phyloP scores from a whole-genome alignment of 768 basidiomycete species.

The Imleria badia region DNA sequence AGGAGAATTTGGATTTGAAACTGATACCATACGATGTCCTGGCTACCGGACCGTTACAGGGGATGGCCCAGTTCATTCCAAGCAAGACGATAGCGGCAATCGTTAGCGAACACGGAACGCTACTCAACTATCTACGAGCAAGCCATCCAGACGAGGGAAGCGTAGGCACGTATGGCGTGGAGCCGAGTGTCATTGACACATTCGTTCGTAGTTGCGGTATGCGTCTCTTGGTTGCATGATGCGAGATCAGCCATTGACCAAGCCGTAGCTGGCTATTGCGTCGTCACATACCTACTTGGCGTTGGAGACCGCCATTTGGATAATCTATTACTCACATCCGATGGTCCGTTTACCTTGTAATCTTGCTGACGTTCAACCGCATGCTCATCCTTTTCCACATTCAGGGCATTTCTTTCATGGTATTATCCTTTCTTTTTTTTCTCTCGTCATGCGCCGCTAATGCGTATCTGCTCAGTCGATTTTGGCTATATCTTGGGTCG shows the following conservation, averaged over 20 bases:
- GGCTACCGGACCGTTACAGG: slow-evolving; percentile 88
- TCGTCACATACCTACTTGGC: slow-evolving; percentile 93
- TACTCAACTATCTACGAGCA: slow-evolving; percentile 85
- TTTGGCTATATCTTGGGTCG: slow-evolving; percentile 98
- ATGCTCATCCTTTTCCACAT: background rate
- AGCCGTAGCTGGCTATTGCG: slow-evolving; percentile 88
- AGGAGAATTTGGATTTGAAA: slow-evolving; percentile 94
- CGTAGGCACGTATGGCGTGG: slow-evolving; percentile 92
- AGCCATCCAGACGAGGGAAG: slow-evolving; percentile 93
- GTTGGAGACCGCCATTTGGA: slow-evolving; percentile 98
- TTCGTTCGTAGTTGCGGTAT: slow-evolving; percentile 95
- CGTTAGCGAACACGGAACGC: slow-evolving; percentile 84
- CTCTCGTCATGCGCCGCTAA: slow-evolving; percentile 5
- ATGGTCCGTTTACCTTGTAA: slow-evolving; percentile 51
- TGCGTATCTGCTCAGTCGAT: slow-evolving; percentile 60
- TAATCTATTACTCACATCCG: slow-evolving; percentile 88
- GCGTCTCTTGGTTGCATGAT: slow-evolving; percentile 29
- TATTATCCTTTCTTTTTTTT: slow-evolving; percentile 30
- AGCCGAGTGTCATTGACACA: slow-evolving; percentile 91
- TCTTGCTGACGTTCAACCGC: background rate
- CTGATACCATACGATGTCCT: slow-evolving; percentile 90
- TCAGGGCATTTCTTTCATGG: slow-evolving; percentile 96
- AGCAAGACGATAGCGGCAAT: slow-evolving; percentile 96
- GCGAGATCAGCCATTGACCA: slow-evolving; percentile 11
- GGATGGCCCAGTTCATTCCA: slow-evolving; percentile 95